Conservation (phyloP, 768 basidiomycete genomes). For the Tulasnella sp. region DNA sequence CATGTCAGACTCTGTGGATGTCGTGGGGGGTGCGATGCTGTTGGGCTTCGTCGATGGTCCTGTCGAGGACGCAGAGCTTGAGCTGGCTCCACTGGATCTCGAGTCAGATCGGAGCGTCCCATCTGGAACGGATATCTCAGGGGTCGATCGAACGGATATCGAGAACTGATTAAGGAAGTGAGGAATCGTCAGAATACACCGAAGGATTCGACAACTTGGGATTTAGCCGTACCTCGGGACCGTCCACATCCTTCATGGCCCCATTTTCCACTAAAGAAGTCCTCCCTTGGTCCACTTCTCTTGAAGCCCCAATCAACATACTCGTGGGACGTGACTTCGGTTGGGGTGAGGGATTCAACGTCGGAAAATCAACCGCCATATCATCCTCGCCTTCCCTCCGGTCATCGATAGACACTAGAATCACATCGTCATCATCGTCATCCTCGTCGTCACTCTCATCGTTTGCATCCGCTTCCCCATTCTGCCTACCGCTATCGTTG, state of each 20-base stretch:
- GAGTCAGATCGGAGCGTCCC: not conserved
- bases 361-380: conserved; percentile 3
- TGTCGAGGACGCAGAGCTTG: not conserved
- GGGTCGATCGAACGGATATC: not conserved
- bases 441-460: not conserved
- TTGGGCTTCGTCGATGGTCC: not conserved
- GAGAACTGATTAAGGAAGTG: not conserved
- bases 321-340: not conserved
- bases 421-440: not conserved
- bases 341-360: not conserved
- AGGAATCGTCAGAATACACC: not conserved
- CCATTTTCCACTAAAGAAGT: too few relatives aligned
- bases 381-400: not conserved
- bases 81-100: not conserved
- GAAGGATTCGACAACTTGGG: not conserved
- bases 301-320: not conserved
- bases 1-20: not conserved
- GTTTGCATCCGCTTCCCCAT: not conserved
- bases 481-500: not conserved
- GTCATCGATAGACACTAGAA: too few relatives aligned
- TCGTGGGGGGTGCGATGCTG: not conserved
- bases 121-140: not conserved
- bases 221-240: not conserved
- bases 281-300: not conserved
- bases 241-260: not conserved